A percentile compares a stretch with the other conserved stretches of the same genome.
Evolutionary conservation across 1,284 basidiomycete species (phyloP).

Genomic region (Phenoliferia sp.): DNA sequence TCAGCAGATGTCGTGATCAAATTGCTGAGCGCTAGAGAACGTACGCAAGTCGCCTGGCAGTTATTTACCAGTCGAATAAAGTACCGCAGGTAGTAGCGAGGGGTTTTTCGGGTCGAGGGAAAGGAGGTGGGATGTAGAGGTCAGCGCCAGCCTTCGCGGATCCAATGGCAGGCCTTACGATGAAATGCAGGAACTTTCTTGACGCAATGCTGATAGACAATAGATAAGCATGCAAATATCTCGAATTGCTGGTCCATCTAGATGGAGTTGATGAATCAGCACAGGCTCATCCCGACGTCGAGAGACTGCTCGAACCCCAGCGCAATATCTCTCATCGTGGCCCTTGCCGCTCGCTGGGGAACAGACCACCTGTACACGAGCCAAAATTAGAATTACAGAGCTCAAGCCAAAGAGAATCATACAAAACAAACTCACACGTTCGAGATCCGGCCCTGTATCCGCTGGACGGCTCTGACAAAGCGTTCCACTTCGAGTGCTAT

Average conservation of each 20-base stretch:
- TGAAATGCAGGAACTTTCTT: background rate
- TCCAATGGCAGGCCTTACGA: background rate
- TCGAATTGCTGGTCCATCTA: background rate
- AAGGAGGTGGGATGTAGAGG: too few relatives aligned
- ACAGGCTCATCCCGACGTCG: background rate
- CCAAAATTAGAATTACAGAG: too few relatives aligned
- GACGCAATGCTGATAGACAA: background rate
- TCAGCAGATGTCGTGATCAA: background rate
- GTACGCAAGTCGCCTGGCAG: background rate
- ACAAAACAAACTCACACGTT: background rate
- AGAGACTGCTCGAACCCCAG: background rate
- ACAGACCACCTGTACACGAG: background rate
- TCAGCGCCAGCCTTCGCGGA: too few relatives aligned
- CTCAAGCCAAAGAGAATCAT: too few relatives aligned
- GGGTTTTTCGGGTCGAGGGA: too few relatives aligned
- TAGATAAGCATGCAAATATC: background rate
- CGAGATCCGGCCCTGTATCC: background rate
- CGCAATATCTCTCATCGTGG: background rate
- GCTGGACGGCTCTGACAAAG: background rate
- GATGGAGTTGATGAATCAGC: too few relatives aligned
- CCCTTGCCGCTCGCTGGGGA: background rate
- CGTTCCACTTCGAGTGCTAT: background rate
- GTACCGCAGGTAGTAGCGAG: too few relatives aligned
- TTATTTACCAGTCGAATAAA: background rate
- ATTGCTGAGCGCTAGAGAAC: too few relatives aligned